phyloP scores from a whole-genome alignment of 441 rosid species.

The Adansonia grandidieri region DNA sequence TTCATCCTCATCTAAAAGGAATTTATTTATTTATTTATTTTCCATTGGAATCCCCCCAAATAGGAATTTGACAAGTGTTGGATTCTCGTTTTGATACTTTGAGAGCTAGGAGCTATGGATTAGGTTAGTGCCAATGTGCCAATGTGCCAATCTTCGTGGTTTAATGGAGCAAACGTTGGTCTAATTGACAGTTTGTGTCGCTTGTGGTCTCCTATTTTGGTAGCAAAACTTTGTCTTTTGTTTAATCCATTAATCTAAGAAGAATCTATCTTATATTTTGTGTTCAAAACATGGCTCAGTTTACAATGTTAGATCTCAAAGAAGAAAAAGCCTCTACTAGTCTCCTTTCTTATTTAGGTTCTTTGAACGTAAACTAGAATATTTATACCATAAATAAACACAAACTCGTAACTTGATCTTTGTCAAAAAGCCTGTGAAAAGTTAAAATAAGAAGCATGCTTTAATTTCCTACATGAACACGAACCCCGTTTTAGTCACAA shows the following conservation, averaged over 20 bases:
- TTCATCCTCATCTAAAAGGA: slow-evolving; percentile 27
- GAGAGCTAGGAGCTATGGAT: not conserved
- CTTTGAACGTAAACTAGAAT: slow-evolving; percentile 15
- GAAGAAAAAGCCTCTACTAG: not conserved
- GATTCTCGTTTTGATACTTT: slow-evolving; percentile 15
- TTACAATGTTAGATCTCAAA: slow-evolving; percentile 36
- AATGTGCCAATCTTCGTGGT: slow-evolving; percentile 23
- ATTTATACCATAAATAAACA: too few relatives aligned
- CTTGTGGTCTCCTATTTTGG: slow-evolving; percentile 50
- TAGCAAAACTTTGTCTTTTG: slow-evolving; percentile 41
- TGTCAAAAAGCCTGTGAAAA: too few relatives aligned
- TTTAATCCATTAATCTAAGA: slow-evolving; percentile 24
- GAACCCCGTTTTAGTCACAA: too few relatives aligned
- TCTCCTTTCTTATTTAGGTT: slow-evolving; percentile 27
- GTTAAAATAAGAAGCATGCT: too few relatives aligned
- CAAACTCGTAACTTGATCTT: too few relatives aligned
- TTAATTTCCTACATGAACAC: too few relatives aligned
- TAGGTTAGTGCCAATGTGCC: not conserved
- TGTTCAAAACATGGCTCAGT: slow-evolving; percentile 30
- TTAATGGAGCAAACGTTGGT: slow-evolving; percentile 28
- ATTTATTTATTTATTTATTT: not conserved
- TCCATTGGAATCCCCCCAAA: slow-evolving; percentile 23
- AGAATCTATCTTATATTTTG: slow-evolving; percentile 19
- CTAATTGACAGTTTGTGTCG: slow-evolving; percentile 36
- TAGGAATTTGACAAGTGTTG: slow-evolving; percentile 36